Conservation (phyloP, 495 filamentous ascomycete genomes). For the Penicillium arizonense region DNA sequence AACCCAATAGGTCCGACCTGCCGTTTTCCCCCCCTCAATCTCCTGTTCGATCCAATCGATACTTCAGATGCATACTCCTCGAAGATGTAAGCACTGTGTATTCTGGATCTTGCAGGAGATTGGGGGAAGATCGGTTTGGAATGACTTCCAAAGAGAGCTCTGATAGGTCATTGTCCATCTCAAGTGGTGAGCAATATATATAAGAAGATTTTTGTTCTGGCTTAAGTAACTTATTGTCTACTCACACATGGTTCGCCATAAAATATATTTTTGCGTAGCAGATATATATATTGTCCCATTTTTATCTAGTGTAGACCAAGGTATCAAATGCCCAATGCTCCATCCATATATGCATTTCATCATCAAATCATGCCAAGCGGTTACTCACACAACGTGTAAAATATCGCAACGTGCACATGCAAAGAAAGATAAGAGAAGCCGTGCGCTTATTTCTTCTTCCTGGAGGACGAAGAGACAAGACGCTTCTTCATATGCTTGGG, state of each 20-base stretch:
- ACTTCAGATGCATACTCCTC: constrained; percentile 34
- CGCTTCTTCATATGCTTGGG: constrained; percentile 90
- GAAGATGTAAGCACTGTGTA: constrained; percentile 35
- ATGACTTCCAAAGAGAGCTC: constrained; percentile 52
- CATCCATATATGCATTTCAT: constrained; percentile 31
- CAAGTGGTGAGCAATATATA: background rate
- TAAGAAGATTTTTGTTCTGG: too few species aligned
- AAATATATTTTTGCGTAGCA: background rate
- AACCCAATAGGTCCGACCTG: constrained; percentile 26
- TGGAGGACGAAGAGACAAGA: constrained; percentile 38
- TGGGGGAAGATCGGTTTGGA: constrained; percentile 13
- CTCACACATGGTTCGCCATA: too few species aligned
- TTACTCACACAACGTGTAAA: constrained; percentile 7
- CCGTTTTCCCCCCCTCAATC: background rate
- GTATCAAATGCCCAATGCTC: constrained; percentile 36
- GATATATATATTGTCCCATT: constrained; percentile 10
- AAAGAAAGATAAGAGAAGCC: constrained; percentile 9
- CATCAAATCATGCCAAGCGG: constrained; percentile 29
- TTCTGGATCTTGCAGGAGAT: background rate
- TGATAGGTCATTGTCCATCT: constrained; percentile 30
- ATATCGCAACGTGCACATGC: constrained; percentile 14
- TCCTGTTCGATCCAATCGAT: constrained; percentile 1
- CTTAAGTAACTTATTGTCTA: too few species aligned
- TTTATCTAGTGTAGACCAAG: constrained; percentile 24
- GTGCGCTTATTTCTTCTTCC: constrained; percentile 42